These are phyloP conservation scores for Picea glauca DNA, from an alignment of 75 land plant species.

Conservation along the genomic window DNA sequence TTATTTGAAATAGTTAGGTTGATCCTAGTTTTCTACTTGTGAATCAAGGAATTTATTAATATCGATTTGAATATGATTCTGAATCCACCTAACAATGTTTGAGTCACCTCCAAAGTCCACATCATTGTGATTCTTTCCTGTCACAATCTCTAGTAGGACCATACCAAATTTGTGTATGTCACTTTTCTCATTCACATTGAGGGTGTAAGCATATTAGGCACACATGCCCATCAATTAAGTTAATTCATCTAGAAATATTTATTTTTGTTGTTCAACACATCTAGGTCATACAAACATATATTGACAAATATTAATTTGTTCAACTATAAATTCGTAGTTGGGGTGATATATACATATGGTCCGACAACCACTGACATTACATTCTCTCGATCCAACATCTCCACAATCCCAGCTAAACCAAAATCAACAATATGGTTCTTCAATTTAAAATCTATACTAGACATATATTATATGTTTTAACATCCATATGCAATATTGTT, in stretches of 20 bases:
- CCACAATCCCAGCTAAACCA: conserved; percentile 10
- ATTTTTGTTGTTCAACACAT: not conserved
- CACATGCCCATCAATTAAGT: not conserved
- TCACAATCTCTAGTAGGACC: conserved; percentile 27
- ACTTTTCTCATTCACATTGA: conserved; percentile 30
- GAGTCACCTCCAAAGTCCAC: conserved; percentile 22
- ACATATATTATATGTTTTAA: conserved; percentile 15
- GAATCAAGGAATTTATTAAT: not conserved
- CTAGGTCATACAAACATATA: no score
- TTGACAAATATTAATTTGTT: no score
- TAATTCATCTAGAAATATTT: not conserved
- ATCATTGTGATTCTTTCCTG: conserved; percentile 27
- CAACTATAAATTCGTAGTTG: not conserved
- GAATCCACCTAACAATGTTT: conserved; percentile 27
- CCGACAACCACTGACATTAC: not conserved
- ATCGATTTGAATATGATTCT: not conserved
- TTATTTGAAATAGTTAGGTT: no score
- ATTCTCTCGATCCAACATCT: not conserved
- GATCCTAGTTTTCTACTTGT: not conserved
- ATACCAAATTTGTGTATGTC: conserved; percentile 35
- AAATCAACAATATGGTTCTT: conserved; percentile 14
- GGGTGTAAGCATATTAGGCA: conserved; percentile 32
- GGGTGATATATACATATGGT: not conserved
- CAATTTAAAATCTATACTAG: conserved; percentile 6
- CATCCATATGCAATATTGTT: not conserved